Evolutionary conservation across 129 eudicot genomes (phyloP), one percentile per base, ranked within the genome.

Genomic region (Chrysanthemum seticuspe): DNA sequence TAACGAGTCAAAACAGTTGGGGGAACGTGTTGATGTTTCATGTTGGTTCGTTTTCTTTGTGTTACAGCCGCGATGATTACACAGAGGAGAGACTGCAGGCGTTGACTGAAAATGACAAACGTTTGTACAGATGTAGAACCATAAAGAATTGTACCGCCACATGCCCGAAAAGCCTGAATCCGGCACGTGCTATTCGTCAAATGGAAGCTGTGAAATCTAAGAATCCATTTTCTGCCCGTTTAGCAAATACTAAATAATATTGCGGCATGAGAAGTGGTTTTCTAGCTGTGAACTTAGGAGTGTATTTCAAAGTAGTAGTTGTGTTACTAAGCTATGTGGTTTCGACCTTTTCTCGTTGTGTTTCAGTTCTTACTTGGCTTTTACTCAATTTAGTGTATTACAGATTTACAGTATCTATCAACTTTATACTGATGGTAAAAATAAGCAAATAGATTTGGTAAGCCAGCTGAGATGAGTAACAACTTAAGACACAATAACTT

Each of bases 111-210:
- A 84, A 86, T 29, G 49, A 84, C 29, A 76, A 70, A 49, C 87
- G 89, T 23, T 15, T 93, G 23, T 89, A 86, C 51, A 53, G 82
- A 67, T 93, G 98, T 85, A 93, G 92, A 77, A 89, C 81, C 3
- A 91, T 93, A 51, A 80, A 65, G 80, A 93, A 89, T 56, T 93
- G 98, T 65, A 86, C 86, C 0, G 84, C 87, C 0, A 67, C 88
- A 2, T 89, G 96, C 56, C 97, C 98, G 0, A 89, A 93, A 73
- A 87, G 98, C 80, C 63, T 93, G 21, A 74, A 93, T 62, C 98
- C 97, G 12, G 96, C 97, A 4, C 81, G 77, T 51, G 97, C 92
- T 2, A 93, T 93, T 5, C 83, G 83, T 80, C 83, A 83, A 80
- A 93, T 86, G 96, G 89, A 76, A 73, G 71, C 85, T 15, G 79